Percentiles rank a stretch among this genome's conserved stretches.
These are phyloP conservation scores for Pyricularia sp. DNA, from an alignment of 2,329 filamentous ascomycete species.

Conservation along the genomic window DNA sequence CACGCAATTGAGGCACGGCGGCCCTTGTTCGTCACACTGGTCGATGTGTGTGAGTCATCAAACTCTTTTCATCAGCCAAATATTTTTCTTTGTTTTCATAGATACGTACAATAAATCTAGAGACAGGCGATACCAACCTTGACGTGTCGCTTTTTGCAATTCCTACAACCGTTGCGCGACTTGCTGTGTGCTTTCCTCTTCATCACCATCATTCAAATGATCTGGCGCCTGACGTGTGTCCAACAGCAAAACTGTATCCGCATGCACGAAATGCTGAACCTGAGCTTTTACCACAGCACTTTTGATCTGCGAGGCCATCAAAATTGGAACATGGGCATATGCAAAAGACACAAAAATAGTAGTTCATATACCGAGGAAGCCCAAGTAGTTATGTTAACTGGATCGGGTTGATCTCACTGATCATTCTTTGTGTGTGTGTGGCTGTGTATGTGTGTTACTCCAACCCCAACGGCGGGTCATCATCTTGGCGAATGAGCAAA, in stretches of 20 bases:
- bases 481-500: not conserved
- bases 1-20: constrained; percentile 21
- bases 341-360: not conserved
- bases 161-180: constrained; percentile 19
- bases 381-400: not conserved
- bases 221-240: not conserved
- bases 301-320: not conserved
- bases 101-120: not conserved
- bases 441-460: not conserved
- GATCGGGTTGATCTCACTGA: not conserved
- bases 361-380: not conserved
- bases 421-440: not conserved
- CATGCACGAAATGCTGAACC: not conserved
- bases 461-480: not conserved
- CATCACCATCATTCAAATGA: not conserved
- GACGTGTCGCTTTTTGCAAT: constrained; percentile 21
- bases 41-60: not conserved
- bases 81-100: not conserved
- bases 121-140: constrained; percentile 12
- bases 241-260: not conserved
- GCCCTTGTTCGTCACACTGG: constrained; percentile 23
- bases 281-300: not conserved
- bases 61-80: not conserved
- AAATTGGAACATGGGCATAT: not conserved
- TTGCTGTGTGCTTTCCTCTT: constrained; percentile 20